These are phyloP conservation scores for Lecanosticta acicola DNA, from an alignment of 2,329 filamentous ascomycete genomes.

Conservation along the genomic window DNA sequence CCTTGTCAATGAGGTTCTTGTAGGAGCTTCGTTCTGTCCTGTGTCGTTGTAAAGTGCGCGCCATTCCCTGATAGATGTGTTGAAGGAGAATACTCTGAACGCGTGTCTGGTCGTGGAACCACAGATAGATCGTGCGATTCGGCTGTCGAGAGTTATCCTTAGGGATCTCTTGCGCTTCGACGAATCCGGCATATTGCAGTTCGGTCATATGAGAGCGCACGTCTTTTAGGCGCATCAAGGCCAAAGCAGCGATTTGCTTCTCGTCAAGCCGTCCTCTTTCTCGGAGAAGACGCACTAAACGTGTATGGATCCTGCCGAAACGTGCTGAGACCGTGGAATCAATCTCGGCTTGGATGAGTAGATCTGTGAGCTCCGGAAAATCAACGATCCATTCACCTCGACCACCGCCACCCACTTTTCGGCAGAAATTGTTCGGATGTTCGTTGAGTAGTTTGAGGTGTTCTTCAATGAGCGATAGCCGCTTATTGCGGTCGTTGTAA, in stretches of 20 bases:
- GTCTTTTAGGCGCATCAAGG: constrained; percentile 78
- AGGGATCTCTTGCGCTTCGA: constrained; percentile 91
- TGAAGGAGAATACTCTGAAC: constrained; percentile 67
- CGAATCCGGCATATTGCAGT: constrained; percentile 79
- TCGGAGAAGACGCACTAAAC: constrained; percentile 77
- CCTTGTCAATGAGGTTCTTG: constrained; percentile 69
- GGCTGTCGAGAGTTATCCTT: constrained; percentile 77
- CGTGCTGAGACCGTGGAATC: constrained; percentile 74
- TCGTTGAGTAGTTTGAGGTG: constrained; percentile 69
- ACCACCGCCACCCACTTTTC: constrained; percentile 59
- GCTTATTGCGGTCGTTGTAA: constrained; percentile 34
- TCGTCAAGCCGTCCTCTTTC: constrained; percentile 93
- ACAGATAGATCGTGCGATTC: constrained; percentile 80
- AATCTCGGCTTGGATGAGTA: constrained; percentile 69
- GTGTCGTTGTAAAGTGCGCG: constrained; percentile 74
- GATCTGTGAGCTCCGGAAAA: constrained; percentile 65
- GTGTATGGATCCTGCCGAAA: constrained; percentile 70
- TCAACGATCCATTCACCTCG: constrained; percentile 77
- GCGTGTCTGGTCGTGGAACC: constrained; percentile 78
- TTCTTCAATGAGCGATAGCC: constrained; percentile 58
- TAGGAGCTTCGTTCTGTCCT: constrained; percentile 68
- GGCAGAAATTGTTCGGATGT: constrained; percentile 62
- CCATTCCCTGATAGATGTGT: constrained; percentile 83
- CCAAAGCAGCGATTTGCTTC: constrained; percentile 73
- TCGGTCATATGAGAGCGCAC: constrained; percentile 77